phyloP scores from a whole-genome alignment of 1,139 yeast genomes.

The Blastobotrys proliferans region DNA sequence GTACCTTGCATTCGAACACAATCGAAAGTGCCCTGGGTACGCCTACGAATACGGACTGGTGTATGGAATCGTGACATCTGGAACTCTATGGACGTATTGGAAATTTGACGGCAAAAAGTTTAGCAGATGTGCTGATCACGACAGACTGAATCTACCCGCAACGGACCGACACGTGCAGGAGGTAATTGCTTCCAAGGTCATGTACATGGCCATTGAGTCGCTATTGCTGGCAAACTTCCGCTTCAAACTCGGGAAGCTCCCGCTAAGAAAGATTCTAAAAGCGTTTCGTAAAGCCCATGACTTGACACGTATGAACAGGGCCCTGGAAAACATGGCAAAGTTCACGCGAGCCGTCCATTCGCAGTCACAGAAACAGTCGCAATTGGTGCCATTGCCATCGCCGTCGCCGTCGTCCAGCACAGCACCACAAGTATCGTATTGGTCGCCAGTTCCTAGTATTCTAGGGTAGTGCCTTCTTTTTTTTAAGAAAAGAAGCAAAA shows the following conservation, averaged over 20 bases:
- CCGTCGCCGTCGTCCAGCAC: no score
- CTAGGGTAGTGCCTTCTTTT: no score
- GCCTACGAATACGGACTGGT: background rate
- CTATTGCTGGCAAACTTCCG: slow-evolving; percentile 3
- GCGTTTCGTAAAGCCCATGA: no score
- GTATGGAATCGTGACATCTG: slow-evolving; percentile 5
- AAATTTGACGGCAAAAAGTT: slow-evolving; percentile 4
- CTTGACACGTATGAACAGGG: no score
- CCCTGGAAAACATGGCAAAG: no score
- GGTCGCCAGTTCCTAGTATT: no score
- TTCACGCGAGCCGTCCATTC: no score
- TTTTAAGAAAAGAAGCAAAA: background rate
- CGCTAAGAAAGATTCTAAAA: no score
- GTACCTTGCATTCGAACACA: slow-evolving; percentile 4
- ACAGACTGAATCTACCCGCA: background rate
- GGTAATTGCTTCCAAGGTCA: background rate
- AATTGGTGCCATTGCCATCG: no score
- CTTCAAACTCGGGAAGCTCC: no score
- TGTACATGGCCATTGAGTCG: background rate
- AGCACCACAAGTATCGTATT: no score
- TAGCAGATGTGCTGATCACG: background rate
- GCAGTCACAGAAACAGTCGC: no score
- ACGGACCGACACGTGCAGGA: background rate
- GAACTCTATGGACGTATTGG: background rate
- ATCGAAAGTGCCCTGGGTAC: background rate